These are phyloP conservation scores for Lathyrus aphaca DNA, from an alignment of 306 rosid species.

Conservation along the genomic window DNA sequence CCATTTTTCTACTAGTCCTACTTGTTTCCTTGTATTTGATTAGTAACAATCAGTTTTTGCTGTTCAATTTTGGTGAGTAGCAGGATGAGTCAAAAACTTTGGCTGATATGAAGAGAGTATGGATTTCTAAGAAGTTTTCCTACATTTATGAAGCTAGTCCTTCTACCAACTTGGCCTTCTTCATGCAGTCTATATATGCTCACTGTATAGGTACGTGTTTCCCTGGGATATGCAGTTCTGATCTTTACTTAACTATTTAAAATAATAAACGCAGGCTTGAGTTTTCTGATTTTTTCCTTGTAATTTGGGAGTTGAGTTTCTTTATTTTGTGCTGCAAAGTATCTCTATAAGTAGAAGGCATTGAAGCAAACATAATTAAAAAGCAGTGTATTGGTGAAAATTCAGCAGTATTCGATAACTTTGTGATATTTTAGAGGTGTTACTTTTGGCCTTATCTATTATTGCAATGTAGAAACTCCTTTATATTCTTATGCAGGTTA, in stretches of 20 bases:
- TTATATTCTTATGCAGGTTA: conserved; percentile 57
- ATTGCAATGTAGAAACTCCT: conserved; percentile 26
- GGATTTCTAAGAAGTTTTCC: conserved; percentile 82
- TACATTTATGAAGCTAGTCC: conserved; percentile 79
- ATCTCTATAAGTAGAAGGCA: conserved; percentile 8
- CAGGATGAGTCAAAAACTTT: conserved; percentile 67
- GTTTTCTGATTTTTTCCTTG: conserved; percentile 3
- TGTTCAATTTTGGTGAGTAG: conserved; percentile 32
- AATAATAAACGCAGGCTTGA: conserved; percentile 25
- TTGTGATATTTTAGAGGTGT: conserved; percentile 1
- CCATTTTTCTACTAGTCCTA: background rate
- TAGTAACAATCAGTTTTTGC: conserved; percentile 22
- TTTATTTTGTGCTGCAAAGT: conserved; percentile 33
- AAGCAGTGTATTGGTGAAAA: conserved; percentile 18
- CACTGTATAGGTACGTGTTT: conserved; percentile 68
- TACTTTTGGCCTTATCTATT: conserved; percentile 9
- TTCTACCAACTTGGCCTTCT: conserved; percentile 71
- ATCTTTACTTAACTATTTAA: background rate
- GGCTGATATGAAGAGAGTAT: conserved; percentile 72
- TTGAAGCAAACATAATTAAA: conserved; percentile 5
- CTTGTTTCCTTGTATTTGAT: conserved; percentile 21
- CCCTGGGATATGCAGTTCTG: background rate
- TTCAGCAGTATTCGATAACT: background rate
- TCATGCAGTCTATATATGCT: conserved; percentile 82
- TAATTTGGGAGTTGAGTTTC: conserved; percentile 19